Evolutionary conservation across 164 flowering plant genomes (phyloP).

Genomic region (Berberis vulgaris): DNA sequence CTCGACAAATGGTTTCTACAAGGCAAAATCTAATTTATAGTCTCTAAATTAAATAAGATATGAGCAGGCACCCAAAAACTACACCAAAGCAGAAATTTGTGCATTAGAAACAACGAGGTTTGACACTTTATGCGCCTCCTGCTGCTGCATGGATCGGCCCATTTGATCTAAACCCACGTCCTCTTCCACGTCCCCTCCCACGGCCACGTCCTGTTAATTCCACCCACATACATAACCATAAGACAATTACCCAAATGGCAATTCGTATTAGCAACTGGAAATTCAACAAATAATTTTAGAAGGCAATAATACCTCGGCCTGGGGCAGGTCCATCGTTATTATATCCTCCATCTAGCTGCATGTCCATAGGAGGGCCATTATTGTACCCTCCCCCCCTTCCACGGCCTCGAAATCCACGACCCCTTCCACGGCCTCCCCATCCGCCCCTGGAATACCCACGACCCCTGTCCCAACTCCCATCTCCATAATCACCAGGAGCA

Average conservation of each 20-base stretch:
- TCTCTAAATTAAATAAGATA: slow-evolving; percentile 12
- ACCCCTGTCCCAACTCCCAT: slow-evolving; percentile 31
- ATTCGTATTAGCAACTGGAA: background rate
- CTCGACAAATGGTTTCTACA: slow-evolving; percentile 15
- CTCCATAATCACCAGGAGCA: slow-evolving; percentile 19
- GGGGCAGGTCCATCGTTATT: slow-evolving; percentile 35
- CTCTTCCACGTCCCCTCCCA: slow-evolving; percentile 51
- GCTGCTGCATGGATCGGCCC: slow-evolving; percentile 37
- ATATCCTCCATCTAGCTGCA: background rate
- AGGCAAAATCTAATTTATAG: slow-evolving; percentile 2
- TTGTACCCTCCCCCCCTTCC: slow-evolving; percentile 20
- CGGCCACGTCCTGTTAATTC: slow-evolving; percentile 26
- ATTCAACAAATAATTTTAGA: background rate
- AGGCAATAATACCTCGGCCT: slow-evolving; percentile 38
- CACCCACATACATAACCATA: background rate
- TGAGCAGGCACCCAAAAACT: slow-evolving; percentile 29
- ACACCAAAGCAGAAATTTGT: slow-evolving; percentile 7
- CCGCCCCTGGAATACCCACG: slow-evolving; percentile 30
- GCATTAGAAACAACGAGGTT: slow-evolving; percentile 5
- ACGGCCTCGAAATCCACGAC: slow-evolving; percentile 33
- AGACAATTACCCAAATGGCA: background rate
- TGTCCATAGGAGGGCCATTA: background rate
- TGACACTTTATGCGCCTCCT: slow-evolving; percentile 15
- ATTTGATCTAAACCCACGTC: slow-evolving; percentile 48
- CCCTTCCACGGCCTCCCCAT: slow-evolving; percentile 33